Evolutionary conservation across 2,329 filamentous ascomycete species (phyloP).

Genomic region (Penicillium sp.): DNA sequence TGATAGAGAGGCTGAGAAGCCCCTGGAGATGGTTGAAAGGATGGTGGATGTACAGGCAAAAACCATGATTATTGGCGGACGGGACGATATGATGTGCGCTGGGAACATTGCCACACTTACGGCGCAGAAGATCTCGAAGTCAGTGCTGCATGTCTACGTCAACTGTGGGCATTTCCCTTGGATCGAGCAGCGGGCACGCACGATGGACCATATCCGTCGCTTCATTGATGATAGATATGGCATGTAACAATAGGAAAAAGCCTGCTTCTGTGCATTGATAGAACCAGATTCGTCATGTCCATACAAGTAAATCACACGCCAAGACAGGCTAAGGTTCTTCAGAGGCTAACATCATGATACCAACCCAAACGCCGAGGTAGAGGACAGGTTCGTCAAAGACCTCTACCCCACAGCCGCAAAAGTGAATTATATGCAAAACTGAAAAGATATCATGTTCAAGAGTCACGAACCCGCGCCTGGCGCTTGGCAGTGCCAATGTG

Average conservation of each 20-base stretch:
- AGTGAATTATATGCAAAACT: conserved; percentile 21
- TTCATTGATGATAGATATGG: conserved; percentile 6
- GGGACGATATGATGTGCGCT: conserved; percentile 21
- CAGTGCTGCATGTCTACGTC: conserved; percentile 13
- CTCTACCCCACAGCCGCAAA: conserved; percentile 12
- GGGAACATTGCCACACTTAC: conserved; percentile 8
- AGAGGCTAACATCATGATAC: conserved; percentile 9
- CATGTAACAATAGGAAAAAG: conserved; percentile 1
- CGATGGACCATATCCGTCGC: conserved; percentile 12
- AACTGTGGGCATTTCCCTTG: conserved; percentile 28
- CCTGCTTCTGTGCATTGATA: conserved; percentile 15
- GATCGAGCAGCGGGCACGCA: conserved; percentile 20
- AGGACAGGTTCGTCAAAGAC: conserved; percentile 30
- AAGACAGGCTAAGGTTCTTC: conserved; percentile 7
- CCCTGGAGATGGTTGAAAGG: conserved; percentile 16
- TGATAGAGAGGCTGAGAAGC: conserved; percentile 7
- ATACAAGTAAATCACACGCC: conserved; percentile 18
- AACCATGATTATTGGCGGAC: conserved; percentile 25
- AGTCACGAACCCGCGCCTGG: conserved; percentile 36
- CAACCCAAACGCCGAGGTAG: conserved; percentile 25
- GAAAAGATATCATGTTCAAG: conserved; percentile 23
- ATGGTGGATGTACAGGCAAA: conserved; percentile 20
- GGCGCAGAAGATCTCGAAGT: conserved; percentile 6
- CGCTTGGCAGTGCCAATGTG: conserved; percentile 78
- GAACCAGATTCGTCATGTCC: conserved; percentile 11